phyloP scores from a whole-genome alignment of 805 yeast species.

The Yarrowia bubula region DNA sequence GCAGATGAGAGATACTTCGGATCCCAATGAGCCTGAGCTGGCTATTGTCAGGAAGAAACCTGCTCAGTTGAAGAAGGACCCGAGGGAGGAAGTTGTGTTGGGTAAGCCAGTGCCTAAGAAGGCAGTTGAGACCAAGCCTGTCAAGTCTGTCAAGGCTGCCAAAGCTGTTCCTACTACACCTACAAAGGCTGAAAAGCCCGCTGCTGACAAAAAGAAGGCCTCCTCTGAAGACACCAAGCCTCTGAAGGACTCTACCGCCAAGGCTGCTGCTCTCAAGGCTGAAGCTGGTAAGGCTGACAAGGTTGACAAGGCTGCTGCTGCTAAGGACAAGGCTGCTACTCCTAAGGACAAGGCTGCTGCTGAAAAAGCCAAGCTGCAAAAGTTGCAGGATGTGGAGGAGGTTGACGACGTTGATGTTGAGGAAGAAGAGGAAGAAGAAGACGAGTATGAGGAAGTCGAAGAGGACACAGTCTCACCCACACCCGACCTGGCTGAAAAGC shows the following conservation, averaged over 20 bases:
- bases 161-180: no score
- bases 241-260: not conserved
- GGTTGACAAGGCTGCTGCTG: no score
- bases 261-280: not conserved
- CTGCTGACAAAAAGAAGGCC: not conserved
- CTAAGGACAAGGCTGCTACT: no score
- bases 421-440: conserved; percentile 8
- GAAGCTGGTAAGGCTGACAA: not conserved
- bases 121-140: not conserved
- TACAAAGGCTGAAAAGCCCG: not conserved
- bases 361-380: not conserved
- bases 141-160: not conserved
- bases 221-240: not conserved
- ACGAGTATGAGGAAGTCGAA: conserved; percentile 8
- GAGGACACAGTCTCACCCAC: not conserved
- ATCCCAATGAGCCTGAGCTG: conserved; percentile 6
- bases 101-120: conserved; percentile 2
- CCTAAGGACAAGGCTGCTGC: no score
- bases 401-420: no score
- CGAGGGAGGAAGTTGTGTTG: conserved; percentile 9
- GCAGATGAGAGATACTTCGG: conserved; percentile 2
- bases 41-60: conserved; percentile 3
- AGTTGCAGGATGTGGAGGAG: conserved; percentile 4
- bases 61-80: conserved; percentile 5
- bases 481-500: not conserved